Base-by-base conservation (phyloP, 805 yeast species). In the Monosporozyma siamensis region DNA sequence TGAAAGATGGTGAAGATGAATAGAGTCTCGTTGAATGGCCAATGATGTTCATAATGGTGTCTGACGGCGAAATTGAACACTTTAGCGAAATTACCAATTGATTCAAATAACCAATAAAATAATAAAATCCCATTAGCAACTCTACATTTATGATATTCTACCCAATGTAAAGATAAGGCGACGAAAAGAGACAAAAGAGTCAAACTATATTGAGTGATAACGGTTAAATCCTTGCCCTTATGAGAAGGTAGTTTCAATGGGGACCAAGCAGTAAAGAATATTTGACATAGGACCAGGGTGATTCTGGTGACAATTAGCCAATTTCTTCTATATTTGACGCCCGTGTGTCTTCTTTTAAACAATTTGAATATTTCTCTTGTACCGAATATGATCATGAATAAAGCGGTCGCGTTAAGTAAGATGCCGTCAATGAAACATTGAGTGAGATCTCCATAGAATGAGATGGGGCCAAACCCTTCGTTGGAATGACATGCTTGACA, bases 81-180 rank as follows among this genome's bases (percentile, higher is more conserved):
- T 48, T 74, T 73, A 30, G 75, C 64, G 9, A 66, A 43, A 18
- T 74, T 74, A 27, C 77, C 66, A 5, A 80, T 42, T 1, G 72
- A 51, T 32, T 72, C 68, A 44, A 78, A 68, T 38, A 82, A 65
- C 95, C 95, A 90, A 63, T 75, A 90, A 48, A 81, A 69, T 31
- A 90, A 71, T 38, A 88, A 64, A 0, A 76, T 68, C 2, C 90
- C 81, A 50, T 72, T 75, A 1, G 96, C 78, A 18, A 84, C 74
- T 34, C 65, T 70, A 9, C 78, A 58, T 57, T 83, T 77, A 60
- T 71, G 75, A 54, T 78, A 81, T 58, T 90, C 97, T 45, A 82
- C 58, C 61, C 78, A 82, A 44, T 86, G 82, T 27, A 87, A 61
- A 3, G 66, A 62, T 14, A 74, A 57, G 0, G 78, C 82, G 4